Base-by-base conservation (phyloP, 306 rosid species). In the Cicer yamashitae region DNA sequence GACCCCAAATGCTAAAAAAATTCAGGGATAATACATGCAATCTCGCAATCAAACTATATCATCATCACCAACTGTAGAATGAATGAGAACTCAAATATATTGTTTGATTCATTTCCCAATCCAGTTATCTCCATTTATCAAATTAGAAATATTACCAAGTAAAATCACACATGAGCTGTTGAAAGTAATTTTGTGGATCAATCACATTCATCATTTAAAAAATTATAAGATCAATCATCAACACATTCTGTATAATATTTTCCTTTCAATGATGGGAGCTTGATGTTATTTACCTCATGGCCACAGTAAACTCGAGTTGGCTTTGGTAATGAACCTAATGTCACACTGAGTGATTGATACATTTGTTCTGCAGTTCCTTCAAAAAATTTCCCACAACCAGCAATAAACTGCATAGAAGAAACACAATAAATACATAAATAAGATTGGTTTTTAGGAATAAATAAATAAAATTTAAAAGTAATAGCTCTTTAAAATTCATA, bases 321-420 rank as follows among this genome's bases (percentile, higher is more conserved):
- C 85, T 87, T 88, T 50, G 97, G 96, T 87, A 91, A 82, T 73
- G 98, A 93, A 78, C 81, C 88, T 62, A 93, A 77, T 40, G 96
- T 91, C 61, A 85, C 86, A 59, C 82, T 87, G 14, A 93, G 88
- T 7, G 98, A 93, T 47, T 91, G 91, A 81, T 93, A 83, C 98
- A 93, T 93, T 87, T 91, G 96, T 68, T 93, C 98, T 13, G 97
- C 94, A 25, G 97, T 93, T 86, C 98, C 98, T 83, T 91, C 98
- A 50, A 91, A 91, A 80, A 93, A 89, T 74, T 83, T 93, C 51
- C 98, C 98, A 38, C 97, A 91, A 47, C 97, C 85, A 67, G 97
- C 97, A 78, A 93, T 53, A 52, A 93, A 93, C 97, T 93, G 87
- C 70, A 80, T 12, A 69, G 10, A 56, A 69, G 70, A 22, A 47